These are phyloP conservation scores for Rhexocercosporidium sp. DNA, from an alignment of 2,329 filamentous ascomycete genomes.

Conservation along the genomic window DNA sequence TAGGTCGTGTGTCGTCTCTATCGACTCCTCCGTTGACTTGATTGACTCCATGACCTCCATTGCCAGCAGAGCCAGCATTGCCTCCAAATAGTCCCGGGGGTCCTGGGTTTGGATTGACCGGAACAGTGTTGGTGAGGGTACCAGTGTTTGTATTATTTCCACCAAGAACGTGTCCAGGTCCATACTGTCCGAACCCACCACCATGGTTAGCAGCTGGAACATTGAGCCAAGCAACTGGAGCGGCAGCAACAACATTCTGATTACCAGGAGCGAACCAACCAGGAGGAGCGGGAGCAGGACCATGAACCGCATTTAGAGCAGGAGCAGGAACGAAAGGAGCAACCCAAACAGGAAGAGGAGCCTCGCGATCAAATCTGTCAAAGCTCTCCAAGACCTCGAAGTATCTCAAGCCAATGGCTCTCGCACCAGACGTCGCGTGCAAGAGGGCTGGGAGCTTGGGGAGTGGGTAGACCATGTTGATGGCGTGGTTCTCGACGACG, in stretches of 20 bases:
- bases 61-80: too few species aligned
- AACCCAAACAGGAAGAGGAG: background rate
- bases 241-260: too few species aligned
- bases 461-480: background rate
- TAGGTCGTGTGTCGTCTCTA: background rate
- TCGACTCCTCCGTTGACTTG: background rate
- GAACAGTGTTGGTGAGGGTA: too few species aligned
- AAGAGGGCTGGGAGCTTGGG: constrained; percentile 6
- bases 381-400: constrained; percentile 3
- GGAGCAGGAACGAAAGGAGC: background rate
- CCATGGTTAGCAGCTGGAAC: background rate
- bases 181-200: background rate
- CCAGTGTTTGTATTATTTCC: background rate
- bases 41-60: background rate
- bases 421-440: constrained; percentile 15
- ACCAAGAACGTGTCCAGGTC: constrained; percentile 5
- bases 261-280: background rate
- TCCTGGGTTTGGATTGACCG: too few species aligned
- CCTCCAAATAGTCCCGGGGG: too few species aligned
- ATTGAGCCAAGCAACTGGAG: too few species aligned
- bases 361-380: background rate
- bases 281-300: background rate
- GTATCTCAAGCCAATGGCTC: constrained; percentile 12
- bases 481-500: background rate
- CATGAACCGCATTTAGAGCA: background rate